phyloP scores from a whole-genome alignment of 2,329 filamentous ascomycete species.

The Penicillium sp. region DNA sequence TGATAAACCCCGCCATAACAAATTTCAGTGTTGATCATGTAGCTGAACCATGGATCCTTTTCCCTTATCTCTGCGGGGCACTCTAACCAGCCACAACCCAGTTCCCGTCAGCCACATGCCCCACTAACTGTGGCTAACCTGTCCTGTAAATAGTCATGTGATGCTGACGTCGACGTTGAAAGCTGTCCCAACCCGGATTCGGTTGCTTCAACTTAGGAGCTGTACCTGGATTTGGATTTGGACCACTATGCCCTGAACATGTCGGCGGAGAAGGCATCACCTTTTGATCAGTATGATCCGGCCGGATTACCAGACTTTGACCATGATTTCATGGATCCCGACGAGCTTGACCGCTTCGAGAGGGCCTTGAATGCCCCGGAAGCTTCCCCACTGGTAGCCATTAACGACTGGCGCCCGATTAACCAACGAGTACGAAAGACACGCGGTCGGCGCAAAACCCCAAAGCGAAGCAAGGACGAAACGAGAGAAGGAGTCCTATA shows the following conservation, averaged over 20 bases:
- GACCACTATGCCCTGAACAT: constrained; percentile 31
- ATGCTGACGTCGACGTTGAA: constrained; percentile 18
- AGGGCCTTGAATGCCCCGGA: constrained; percentile 81
- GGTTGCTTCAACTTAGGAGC: not conserved
- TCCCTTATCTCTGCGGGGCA: constrained; percentile 12
- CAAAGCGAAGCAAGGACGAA: constrained; percentile 73
- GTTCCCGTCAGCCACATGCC: constrained; percentile 8
- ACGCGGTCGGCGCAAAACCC: constrained; percentile 45
- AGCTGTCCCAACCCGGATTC: constrained; percentile 20
- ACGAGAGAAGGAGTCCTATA: constrained; percentile 94
- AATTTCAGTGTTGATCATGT: not conserved
- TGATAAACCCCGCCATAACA: not conserved
- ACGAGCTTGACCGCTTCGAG: constrained; percentile 76
- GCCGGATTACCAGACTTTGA: constrained; percentile 74
- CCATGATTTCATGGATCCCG: constrained; percentile 71
- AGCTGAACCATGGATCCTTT: constrained; percentile 5
- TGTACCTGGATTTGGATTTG: not conserved
- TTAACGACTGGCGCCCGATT: constrained; percentile 94
- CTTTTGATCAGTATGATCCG: constrained; percentile 63
- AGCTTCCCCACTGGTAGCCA: constrained; percentile 73
- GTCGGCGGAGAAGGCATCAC: constrained; percentile 27
- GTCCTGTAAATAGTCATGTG: constrained; percentile 12
- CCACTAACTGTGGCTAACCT: constrained; percentile 7
- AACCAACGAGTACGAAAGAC: constrained; percentile 65
- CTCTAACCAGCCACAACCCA: not conserved